Evolutionary conservation across 2,329 filamentous ascomycete genomes (phyloP).

Genomic region (Akanthomyces muscarius): DNA sequence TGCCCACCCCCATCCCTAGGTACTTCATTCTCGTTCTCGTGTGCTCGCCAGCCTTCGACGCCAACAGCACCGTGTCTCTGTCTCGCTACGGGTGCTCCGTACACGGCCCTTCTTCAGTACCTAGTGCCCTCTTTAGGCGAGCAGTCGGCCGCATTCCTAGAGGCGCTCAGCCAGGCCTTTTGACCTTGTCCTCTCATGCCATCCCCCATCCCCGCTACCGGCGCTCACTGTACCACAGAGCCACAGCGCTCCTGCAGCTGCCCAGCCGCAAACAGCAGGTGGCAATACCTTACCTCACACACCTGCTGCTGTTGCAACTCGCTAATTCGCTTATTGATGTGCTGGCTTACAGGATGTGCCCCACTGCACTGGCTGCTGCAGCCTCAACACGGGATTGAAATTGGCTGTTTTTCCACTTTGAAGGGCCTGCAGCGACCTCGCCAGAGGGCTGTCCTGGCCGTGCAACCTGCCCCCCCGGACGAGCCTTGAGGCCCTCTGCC

Average conservation of each 20-base stretch:
- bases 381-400: not conserved
- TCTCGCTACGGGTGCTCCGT: not conserved
- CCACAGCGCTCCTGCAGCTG: conserved; percentile 1
- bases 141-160: not conserved
- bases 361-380: not conserved
- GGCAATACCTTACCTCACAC: not conserved
- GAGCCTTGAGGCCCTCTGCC: not conserved
- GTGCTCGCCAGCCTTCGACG: not conserved
- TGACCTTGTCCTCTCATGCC: not conserved
- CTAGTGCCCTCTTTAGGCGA: not conserved
- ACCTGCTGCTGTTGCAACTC: not conserved
- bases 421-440: not conserved
- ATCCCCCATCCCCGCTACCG: not conserved
- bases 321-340: conserved; percentile 1
- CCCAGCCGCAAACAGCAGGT: conserved; percentile 13
- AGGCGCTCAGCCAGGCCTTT: not conserved
- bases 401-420: not conserved
- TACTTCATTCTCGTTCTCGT: not conserved
- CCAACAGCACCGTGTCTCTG: not conserved
- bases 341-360: conserved; percentile 1
- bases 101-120: no score
- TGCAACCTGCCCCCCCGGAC: not conserved
- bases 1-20: not conserved
- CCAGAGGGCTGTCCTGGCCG: not conserved
- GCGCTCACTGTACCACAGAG: not conserved